Evolutionary conservation across 176 grass and related monocot genomes (phyloP).

Genomic region (Olyra latifolia): DNA sequence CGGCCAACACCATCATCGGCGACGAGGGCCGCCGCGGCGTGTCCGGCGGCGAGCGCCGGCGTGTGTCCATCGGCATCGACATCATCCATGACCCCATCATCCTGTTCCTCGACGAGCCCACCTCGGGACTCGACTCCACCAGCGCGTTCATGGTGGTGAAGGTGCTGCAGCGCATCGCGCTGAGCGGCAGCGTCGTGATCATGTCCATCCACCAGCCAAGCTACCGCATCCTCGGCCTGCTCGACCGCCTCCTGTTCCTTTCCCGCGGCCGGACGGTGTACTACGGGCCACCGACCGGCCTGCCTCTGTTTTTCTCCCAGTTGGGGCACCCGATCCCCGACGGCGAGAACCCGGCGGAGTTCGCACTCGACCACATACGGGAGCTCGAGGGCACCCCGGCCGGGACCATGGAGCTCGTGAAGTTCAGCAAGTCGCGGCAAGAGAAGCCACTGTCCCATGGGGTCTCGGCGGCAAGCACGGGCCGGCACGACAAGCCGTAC

Average conservation of each 20-base stretch:
- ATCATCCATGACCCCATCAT: conserved; percentile 86
- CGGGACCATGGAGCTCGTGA: conserved; percentile 37
- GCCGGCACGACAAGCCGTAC: neutral
- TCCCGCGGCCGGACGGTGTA: conserved; percentile 71
- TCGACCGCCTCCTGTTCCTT: conserved; percentile 67
- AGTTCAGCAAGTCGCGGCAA: conserved; percentile 49
- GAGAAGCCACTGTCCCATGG: conserved; percentile 1
- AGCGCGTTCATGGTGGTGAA: conserved; percentile 81
- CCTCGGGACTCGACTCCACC: conserved; percentile 79
- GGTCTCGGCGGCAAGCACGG: neutral
- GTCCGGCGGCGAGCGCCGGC: conserved; percentile 74
- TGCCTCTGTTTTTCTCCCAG: conserved; percentile 62
- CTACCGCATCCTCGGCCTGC: conserved; percentile 67
- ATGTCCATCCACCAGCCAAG: conserved; percentile 84
- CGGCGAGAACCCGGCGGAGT: conserved; percentile 82
- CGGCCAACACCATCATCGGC: conserved; percentile 83
- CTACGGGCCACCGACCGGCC: conserved; percentile 47
- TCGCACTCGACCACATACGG: conserved; percentile 70
- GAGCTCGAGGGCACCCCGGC: conserved; percentile 44
- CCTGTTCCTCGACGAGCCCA: conserved; percentile 87
- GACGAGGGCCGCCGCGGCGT: conserved; percentile 79
- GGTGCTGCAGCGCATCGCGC: conserved; percentile 72
- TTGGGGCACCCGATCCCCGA: conserved; percentile 64
- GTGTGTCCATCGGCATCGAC: conserved; percentile 82
- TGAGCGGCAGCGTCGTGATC: conserved; percentile 74